Base-by-base conservation (phyloP, 495 filamentous ascomycete genomes). In the Aspergillus kassunensis region DNA sequence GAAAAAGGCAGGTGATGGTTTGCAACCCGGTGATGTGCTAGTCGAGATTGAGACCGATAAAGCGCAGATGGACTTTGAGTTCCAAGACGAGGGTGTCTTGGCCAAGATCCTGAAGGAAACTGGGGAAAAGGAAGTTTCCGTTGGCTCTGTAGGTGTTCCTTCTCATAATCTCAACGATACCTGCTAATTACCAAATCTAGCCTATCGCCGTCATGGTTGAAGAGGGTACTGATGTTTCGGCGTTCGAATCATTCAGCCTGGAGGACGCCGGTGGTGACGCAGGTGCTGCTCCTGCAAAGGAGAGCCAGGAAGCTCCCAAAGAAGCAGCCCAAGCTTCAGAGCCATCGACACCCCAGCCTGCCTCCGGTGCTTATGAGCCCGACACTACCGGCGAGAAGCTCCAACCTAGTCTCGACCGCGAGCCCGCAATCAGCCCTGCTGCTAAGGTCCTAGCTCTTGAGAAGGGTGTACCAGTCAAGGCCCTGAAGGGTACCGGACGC, bases 41-140 rank as follows among this genome's bases (percentile, higher is more conserved):
- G 95, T 97, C 24, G 95, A 99, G 78, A 97, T 99, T 66, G 95
- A 99, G 78, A 99, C 95, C 64, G 95, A 99, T 72, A 99, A 99
- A 80, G 95, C 95, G 35, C 95, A 99, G 73, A 99, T 99, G 95
- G 95, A 99, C 78, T 99, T 99, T 63, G 95, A 99, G 72, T 99
- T 95, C 71, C 95, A 99, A 72, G 93, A 99, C 57, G 93, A 99
- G 66, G 93, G 95, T 75, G 79, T 95, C 29, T 75, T 99, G 50
- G 95, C 95, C 52, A 97, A 97, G 81, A 81, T 97, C 53, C 71
- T 99, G 69, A 95, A 90, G 75, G 88, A 96, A 2, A 84, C 84
- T 27, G 95, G 95, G 39, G 90, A 88, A 71, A 97, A 97, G 77
- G 95, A 97, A 67, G 80, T 99, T 56, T 69, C 93, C 31, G 92